A percentile compares a stretch with the other conserved stretches of the same genome.
These are phyloP conservation scores for Picochlorum sp. DNA, from an alignment of 139 green algal species.

Conservation along the genomic window DNA sequence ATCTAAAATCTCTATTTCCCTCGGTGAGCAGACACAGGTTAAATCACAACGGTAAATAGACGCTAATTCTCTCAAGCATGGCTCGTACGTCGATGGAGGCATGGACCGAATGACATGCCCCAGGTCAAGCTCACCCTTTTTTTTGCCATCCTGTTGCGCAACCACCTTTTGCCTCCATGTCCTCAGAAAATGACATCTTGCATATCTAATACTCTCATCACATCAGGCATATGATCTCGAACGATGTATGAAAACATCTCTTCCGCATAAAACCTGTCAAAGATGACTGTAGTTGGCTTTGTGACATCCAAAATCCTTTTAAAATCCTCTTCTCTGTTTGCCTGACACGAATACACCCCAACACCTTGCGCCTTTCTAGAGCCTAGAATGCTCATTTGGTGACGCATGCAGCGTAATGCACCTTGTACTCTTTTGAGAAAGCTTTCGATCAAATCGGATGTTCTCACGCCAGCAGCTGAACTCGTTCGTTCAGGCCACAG, in stretches of 20 bases:
- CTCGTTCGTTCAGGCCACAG: constrained; percentile 27
- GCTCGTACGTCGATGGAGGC: constrained; percentile 19
- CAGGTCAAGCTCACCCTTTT: neutral
- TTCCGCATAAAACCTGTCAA: constrained; percentile 49
- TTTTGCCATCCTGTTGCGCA: neutral
- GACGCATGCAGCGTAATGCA: constrained; percentile 1
- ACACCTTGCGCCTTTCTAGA: constrained; percentile 9
- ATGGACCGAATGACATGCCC: constrained; percentile 16
- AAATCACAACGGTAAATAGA: constrained; percentile 49
- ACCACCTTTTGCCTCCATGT: constrained; percentile 10
- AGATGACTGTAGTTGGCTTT: constrained; percentile 25
- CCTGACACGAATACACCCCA: neutral
- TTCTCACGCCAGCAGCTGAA: constrained; percentile 24
- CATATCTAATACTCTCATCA: constrained; percentile 50
- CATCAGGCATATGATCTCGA: constrained; percentile 19
- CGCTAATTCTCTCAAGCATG: constrained; percentile 41
- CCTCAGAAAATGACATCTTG: constrained; percentile 53
- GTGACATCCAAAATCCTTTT: constrained; percentile 4
- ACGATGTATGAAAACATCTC: constrained; percentile 46
- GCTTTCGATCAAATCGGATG: constrained; percentile 9
- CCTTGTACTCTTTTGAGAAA: neutral
- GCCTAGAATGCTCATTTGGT: constrained; percentile 15
- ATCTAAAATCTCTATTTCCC: constrained; percentile 36
- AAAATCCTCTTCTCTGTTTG: constrained; percentile 26
- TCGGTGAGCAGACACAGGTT: constrained; percentile 47